phyloP scores from a whole-genome alignment of 345 rosid species.

The Heritiera fomes region DNA sequence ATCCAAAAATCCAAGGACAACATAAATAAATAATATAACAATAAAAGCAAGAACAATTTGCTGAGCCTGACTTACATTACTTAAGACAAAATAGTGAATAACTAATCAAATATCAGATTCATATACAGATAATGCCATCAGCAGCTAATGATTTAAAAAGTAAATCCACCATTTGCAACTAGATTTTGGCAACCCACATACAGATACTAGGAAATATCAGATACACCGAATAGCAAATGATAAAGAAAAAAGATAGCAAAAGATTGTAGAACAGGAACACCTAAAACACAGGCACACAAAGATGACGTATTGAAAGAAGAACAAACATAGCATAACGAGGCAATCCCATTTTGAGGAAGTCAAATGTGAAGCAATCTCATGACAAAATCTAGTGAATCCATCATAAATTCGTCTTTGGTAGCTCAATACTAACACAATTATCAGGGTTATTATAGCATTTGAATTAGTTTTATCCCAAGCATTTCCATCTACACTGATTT shows the following conservation, averaged over 20 bases:
- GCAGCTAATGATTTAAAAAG: constrained; percentile 1
- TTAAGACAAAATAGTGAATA: neutral
- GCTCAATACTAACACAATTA: too few relatives aligned
- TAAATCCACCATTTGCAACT: neutral
- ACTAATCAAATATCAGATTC: neutral
- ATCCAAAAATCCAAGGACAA: neutral
- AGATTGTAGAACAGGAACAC: neutral
- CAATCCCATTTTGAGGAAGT: neutral
- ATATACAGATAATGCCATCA: neutral
- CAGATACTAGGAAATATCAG: neutral
- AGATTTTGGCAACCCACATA: neutral
- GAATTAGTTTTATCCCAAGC: too few relatives aligned
- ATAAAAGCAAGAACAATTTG: neutral
- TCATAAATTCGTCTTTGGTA: neutral
- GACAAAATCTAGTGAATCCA: neutral
- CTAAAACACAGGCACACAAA: neutral
- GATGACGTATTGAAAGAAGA: too few relatives aligned
- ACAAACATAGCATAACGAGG: neutral
- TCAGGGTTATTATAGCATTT: too few relatives aligned
- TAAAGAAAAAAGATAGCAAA: neutral
- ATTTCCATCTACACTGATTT: too few relatives aligned
- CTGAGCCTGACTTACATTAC: neutral
- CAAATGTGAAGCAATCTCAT: too few relatives aligned
- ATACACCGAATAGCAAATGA: neutral
- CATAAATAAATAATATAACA: neutral